Evolutionary conservation across 2,329 filamentous ascomycete species (phyloP).

Genomic region (Domatiomyces catenatus): DNA sequence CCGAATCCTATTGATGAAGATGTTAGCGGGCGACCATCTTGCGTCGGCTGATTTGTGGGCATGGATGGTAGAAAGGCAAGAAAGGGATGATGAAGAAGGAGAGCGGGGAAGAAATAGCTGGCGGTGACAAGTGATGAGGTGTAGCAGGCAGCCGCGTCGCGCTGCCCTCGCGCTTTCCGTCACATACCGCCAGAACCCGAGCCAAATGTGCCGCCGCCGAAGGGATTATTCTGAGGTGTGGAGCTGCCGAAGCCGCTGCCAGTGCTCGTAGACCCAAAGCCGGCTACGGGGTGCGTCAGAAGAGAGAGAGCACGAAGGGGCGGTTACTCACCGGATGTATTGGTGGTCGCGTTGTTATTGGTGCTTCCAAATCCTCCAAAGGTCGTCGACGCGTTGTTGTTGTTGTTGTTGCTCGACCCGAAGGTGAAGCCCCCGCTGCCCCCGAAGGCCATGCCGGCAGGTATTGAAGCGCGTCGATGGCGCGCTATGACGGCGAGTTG

Average conservation of each 20-base stretch:
- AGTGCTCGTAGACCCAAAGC: conserved; percentile 13
- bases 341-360: conserved; percentile 7
- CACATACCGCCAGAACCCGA: not conserved
- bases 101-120: not conserved
- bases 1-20: conserved; percentile 9
- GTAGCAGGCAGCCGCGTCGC: conserved; percentile 8
- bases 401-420: conserved; percentile 12
- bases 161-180: conserved; percentile 1
- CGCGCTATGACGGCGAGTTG: conserved; percentile 7
- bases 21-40: conserved; percentile 1
- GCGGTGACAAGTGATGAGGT: not conserved
- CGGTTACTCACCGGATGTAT: conserved; percentile 8
- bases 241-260: conserved; percentile 14
- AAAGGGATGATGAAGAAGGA: not conserved
- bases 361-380: conserved; percentile 17
- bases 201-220: conserved; percentile 13
- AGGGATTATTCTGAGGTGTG: conserved; percentile 13
- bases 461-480: conserved; percentile 11
- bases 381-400: conserved; percentile 4
- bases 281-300: conserved; percentile 6
- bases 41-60: not conserved
- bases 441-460: conserved; percentile 17
- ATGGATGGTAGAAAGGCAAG: not conserved
- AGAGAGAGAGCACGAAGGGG: not conserved
- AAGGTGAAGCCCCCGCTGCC: conserved; percentile 11